These are phyloP conservation scores for Liriodendron chinense DNA, from an alignment of 164 flowering plant genomes.

Conservation along the genomic window DNA sequence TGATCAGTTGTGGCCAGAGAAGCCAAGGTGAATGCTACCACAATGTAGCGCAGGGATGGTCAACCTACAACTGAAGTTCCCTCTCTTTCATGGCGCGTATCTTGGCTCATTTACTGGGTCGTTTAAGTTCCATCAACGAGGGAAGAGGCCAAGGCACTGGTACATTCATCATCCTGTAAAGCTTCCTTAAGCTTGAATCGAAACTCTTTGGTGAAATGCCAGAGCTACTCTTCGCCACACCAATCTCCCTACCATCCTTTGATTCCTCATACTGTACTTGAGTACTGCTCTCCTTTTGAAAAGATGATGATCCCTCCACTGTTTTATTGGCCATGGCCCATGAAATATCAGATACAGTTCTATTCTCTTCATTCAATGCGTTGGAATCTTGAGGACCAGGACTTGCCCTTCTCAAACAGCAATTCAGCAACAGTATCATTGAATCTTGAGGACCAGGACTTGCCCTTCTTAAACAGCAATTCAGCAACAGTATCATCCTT, in stretches of 20 bases:
- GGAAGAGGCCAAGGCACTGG: constrained; percentile 84
- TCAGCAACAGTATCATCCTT: constrained; percentile 15
- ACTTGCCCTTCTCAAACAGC: background rate
- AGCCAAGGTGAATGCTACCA: too few species aligned
- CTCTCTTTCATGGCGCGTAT: constrained; percentile 14
- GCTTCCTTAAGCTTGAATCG: constrained; percentile 43
- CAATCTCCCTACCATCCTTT: constrained; percentile 12
- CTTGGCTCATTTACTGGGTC: constrained; percentile 42
- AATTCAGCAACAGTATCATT: background rate
- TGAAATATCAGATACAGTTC: constrained; percentile 7
- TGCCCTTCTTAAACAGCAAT: constrained; percentile 11
- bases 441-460: too few species aligned
- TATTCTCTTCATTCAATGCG: constrained; percentile 11
- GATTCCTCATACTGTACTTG: constrained; percentile 15
- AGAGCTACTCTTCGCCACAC: constrained; percentile 12
- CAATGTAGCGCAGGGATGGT: too few species aligned
- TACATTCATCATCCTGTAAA: constrained; percentile 78
- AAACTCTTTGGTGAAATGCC: constrained; percentile 29
- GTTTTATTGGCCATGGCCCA: background rate
- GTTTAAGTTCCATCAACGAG: constrained; percentile 63
- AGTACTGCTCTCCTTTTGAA: constrained; percentile 12
- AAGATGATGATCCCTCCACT: constrained; percentile 10
- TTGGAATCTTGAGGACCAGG: background rate
- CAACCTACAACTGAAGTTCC: background rate
- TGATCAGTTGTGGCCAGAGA: too few species aligned